These are phyloP conservation scores for Ceratorhiza oryzae-sativae DNA, from an alignment of 1,284 basidiomycete species.

Conservation along the genomic window DNA sequence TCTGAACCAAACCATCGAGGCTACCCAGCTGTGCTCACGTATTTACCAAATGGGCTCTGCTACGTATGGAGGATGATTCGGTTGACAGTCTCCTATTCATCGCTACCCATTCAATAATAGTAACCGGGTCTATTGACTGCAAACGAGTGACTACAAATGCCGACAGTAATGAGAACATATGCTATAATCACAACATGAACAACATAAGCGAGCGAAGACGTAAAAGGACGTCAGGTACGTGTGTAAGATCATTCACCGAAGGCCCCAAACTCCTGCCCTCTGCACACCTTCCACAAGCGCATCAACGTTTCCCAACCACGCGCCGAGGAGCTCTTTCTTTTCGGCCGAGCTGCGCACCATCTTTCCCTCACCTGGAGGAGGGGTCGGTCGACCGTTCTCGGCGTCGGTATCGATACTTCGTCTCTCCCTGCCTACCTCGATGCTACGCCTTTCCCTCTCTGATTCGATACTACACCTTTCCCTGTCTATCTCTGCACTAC, in stretches of 20 bases:
- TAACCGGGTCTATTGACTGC: neutral
- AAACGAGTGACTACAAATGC: constrained; percentile 16
- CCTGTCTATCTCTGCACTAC: neutral
- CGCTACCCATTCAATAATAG: neutral
- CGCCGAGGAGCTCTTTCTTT: constrained; percentile 81
- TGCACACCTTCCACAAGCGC: constrained; percentile 83
- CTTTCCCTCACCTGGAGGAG: constrained; percentile 26
- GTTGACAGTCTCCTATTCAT: too few relatives aligned
- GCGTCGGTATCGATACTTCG: constrained; percentile 3
- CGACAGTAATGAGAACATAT: constrained; percentile 4
- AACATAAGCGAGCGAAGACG: neutral
- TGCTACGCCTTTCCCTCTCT: neutral
- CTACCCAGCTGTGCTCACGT: too few relatives aligned
- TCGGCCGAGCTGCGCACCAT: constrained; percentile 72
- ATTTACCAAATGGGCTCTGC: too few relatives aligned
- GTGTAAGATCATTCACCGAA: constrained; percentile 44
- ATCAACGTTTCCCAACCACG: constrained; percentile 87
- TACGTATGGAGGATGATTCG: too few relatives aligned
- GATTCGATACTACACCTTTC: neutral
- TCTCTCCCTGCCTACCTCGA: neutral
- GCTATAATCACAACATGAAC: neutral
- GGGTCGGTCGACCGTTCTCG: neutral
- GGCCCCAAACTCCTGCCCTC: constrained; percentile 83
- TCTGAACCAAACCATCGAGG: too few relatives aligned
- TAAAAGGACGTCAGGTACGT: neutral